phyloP scores from a whole-genome alignment of 768 basidiomycete genomes.

The Boletus speciosus region DNA sequence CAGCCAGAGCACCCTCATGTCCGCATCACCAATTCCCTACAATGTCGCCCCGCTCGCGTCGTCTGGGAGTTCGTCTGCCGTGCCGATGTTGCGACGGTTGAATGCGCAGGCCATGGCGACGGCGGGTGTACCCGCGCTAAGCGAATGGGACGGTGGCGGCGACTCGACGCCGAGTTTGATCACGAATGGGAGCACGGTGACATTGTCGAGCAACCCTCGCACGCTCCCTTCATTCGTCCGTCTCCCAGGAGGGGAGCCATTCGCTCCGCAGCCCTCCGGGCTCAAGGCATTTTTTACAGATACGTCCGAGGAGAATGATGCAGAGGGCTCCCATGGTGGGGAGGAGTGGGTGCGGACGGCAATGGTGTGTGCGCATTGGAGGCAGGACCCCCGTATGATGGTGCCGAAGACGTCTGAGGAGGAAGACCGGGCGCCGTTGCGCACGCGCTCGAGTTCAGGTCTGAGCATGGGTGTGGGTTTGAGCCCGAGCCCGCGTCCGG shows the following conservation, averaged over 20 bases:
- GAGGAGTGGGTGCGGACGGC: background rate
- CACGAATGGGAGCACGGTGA: slow-evolving; percentile 16
- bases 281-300: slow-evolving; percentile 21
- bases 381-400: slow-evolving; percentile 7
- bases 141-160: background rate
- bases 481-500: slow-evolving; percentile 13
- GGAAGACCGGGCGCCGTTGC: background rate
- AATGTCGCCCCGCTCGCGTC: slow-evolving; percentile 10
- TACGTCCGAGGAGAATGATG: slow-evolving; percentile 15
- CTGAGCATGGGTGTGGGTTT: background rate
- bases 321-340: background rate
- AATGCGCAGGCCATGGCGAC: slow-evolving; percentile 10
- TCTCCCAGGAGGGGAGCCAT: slow-evolving; percentile 1
- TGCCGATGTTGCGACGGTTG: slow-evolving; percentile 21
- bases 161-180: slow-evolving; percentile 24
- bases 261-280: slow-evolving; percentile 15
- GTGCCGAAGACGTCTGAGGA: slow-evolving; percentile 3
- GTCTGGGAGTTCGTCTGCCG: slow-evolving; percentile 4
- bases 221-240: slow-evolving; percentile 5
- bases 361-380: slow-evolving; percentile 1
- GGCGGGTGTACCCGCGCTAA: background rate
- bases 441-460: background rate
- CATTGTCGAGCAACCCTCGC: slow-evolving; percentile 14
- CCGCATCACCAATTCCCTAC: background rate
- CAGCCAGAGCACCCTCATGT: slow-evolving; percentile 20